phyloP scores from a whole-genome alignment of 2,329 filamentous ascomycete species.

The Monilinia polystroma region DNA sequence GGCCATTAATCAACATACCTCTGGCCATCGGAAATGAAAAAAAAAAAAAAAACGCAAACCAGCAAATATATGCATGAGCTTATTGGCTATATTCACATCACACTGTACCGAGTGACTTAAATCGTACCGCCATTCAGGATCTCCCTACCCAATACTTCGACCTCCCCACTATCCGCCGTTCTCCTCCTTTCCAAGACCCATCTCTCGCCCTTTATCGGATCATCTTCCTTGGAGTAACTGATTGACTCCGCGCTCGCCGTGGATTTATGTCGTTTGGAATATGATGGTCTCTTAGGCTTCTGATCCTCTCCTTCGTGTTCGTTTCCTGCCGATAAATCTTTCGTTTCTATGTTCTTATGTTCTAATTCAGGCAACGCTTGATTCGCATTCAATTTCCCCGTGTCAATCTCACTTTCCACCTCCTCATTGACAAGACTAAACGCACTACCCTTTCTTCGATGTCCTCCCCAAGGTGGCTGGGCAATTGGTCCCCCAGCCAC shows the following conservation, averaged over 20 bases:
- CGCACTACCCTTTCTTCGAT: constrained; percentile 18
- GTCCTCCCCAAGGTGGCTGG: constrained; percentile 7
- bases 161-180: constrained; percentile 62
- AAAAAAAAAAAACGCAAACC: neutral
- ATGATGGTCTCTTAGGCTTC: constrained; percentile 9
- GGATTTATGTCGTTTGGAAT: constrained; percentile 45
- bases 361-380: constrained; percentile 23
- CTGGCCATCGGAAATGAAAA: neutral
- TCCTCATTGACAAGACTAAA: constrained; percentile 23
- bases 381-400: neutral
- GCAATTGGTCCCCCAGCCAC: constrained; percentile 23
- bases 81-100: neutral
- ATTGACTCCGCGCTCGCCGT: constrained; percentile 65
- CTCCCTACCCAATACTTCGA: constrained; percentile 64
- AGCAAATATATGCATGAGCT: constrained; percentile 4
- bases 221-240: constrained; percentile 62
- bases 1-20: neutral
- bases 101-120: constrained; percentile 1
- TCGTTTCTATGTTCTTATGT: neutral
- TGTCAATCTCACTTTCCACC: constrained; percentile 27
- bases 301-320: constrained; percentile 37
- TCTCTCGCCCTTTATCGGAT: constrained; percentile 55
- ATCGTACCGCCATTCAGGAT: constrained; percentile 40
- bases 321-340: neutral
- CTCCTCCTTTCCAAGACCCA: constrained; percentile 71